These are phyloP conservation scores for Bryoerythrophyllum caledonicum DNA, from an alignment of 225 moss, liverwort and hornwort genomes.

Conservation along the genomic window DNA sequence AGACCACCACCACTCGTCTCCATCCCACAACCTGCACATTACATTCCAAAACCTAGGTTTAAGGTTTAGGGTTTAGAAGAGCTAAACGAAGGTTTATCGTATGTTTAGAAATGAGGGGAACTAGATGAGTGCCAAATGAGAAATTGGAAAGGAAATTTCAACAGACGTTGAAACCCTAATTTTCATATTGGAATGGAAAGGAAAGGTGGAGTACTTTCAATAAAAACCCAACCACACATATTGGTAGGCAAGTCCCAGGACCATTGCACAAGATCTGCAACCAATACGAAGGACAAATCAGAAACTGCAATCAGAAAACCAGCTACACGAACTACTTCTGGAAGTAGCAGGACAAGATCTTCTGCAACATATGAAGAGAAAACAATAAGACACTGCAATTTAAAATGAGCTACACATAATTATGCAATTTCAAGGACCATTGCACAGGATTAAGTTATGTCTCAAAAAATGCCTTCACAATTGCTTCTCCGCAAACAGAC, in stretches of 20 bases:
- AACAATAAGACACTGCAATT: background rate
- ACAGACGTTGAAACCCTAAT: conserved; percentile 3
- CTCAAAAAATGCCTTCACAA: too few species aligned
- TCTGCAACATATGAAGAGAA: conserved; percentile 11
- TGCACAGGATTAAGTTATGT: too few species aligned
- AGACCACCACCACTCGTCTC: conserved; percentile 86
- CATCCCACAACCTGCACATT: conserved; percentile 72
- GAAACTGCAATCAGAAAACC: background rate
- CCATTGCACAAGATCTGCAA: conserved; percentile 91
- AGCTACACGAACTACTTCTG: conserved; percentile 19
- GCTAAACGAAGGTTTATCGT: too few species aligned
- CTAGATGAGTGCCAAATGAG: too few species aligned
- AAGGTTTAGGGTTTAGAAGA: too few species aligned
- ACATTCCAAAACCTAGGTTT: too few species aligned
- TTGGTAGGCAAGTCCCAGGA: conserved; percentile 93
- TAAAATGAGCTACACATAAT: too few species aligned
- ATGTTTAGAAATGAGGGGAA: too few species aligned
- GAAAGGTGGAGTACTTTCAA: conserved; percentile 60
- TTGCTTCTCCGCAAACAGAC: too few species aligned
- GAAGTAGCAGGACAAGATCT: conserved; percentile 94
- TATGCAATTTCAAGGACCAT: too few species aligned
- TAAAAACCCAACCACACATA: conserved; percentile 83
- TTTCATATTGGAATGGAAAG: background rate
- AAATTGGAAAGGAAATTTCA: background rate
- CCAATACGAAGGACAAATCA: background rate